Evolutionary conservation across 805 yeast species (phyloP).

Genomic region (Cyberlindnera veronae): DNA sequence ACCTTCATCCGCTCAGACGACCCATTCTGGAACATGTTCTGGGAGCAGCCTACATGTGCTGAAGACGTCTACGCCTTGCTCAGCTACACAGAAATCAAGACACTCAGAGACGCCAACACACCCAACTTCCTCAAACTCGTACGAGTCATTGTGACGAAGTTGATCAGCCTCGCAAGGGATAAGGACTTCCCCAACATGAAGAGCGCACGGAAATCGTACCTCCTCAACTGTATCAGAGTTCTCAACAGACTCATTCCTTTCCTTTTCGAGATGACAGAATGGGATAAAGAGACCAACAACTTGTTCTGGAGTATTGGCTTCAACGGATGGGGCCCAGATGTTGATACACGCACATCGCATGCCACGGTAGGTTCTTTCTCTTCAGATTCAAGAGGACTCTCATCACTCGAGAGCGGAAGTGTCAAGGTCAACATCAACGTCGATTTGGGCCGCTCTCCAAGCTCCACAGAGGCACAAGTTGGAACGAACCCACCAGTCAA

Average conservation of each 20-base stretch:
- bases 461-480: conserved; percentile 18
- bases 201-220: conserved; percentile 28
- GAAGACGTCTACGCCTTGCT: conserved; percentile 57
- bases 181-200: conserved; percentile 26
- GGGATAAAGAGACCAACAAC: conserved; percentile 31
- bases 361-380: conserved; percentile 30
- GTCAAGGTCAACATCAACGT: conserved; percentile 20
- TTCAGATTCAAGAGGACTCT: conserved; percentile 19
- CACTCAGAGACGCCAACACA: conserved; percentile 54
- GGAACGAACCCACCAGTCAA: conserved; percentile 10
- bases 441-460: conserved; percentile 11
- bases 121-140: conserved; percentile 56
- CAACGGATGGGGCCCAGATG: conserved; percentile 6
- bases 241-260: conserved; percentile 66
- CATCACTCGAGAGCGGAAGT: conserved; percentile 17
- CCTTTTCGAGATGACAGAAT: conserved; percentile 47
- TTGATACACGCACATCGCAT: conserved; percentile 7
- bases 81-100: conserved; percentile 53
- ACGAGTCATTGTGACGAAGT: conserved; percentile 34
- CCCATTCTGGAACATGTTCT: conserved; percentile 43
- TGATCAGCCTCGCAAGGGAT: conserved; percentile 21
- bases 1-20: conserved; percentile 32
- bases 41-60: conserved; percentile 47
- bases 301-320: conserved; percentile 43
- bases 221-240: conserved; percentile 60